phyloP scores from a whole-genome alignment of 2,329 filamentous ascomycete genomes.

The Calonectria hawksworthii region DNA sequence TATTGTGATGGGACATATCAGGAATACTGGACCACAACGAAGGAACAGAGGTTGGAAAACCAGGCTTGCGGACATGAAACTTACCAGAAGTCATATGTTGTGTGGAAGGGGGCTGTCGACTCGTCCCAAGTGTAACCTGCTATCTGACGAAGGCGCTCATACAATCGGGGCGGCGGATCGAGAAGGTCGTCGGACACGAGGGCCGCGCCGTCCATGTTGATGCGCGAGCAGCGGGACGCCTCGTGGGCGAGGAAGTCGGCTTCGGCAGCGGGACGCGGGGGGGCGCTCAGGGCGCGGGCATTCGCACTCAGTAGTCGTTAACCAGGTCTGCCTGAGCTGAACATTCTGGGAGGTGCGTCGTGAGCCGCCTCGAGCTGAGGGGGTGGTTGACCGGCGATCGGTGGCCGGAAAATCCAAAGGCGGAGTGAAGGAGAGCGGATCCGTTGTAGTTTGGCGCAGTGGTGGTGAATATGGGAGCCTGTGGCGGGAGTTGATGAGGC shows the following conservation, averaged over 20 bases:
- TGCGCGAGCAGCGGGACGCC: slow-evolving; percentile 43
- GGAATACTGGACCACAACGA: slow-evolving; percentile 24
- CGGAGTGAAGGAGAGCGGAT: background rate
- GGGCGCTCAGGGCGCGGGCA: slow-evolving; percentile 41
- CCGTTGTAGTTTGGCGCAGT: slow-evolving; percentile 4
- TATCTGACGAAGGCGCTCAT: slow-evolving; percentile 80
- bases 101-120: slow-evolving; percentile 68
- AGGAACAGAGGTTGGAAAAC: background rate
- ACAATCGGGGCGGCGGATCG: slow-evolving; percentile 77
- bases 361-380: slow-evolving; percentile 27
- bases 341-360: slow-evolving; percentile 48
- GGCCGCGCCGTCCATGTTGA: slow-evolving; percentile 66
- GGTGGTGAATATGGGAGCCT: background rate
- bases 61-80: slow-evolving; percentile 30
- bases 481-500: slow-evolving; percentile 16
- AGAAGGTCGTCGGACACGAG: slow-evolving; percentile 67
- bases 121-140: slow-evolving; percentile 85
- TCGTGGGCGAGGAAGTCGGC: slow-evolving; percentile 37
- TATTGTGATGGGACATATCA: slow-evolving; percentile 46
- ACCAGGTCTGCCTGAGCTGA: slow-evolving; percentile 46
- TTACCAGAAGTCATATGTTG: slow-evolving; percentile 91
- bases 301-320: slow-evolving; percentile 46
- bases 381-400: slow-evolving; percentile 6
- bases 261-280: slow-evolving; percentile 32
- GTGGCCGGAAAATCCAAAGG: slow-evolving; percentile 8